These are phyloP conservation scores for Apiospora saccharicola DNA, from an alignment of 2,329 filamentous ascomycete genomes.

Conservation along the genomic window DNA sequence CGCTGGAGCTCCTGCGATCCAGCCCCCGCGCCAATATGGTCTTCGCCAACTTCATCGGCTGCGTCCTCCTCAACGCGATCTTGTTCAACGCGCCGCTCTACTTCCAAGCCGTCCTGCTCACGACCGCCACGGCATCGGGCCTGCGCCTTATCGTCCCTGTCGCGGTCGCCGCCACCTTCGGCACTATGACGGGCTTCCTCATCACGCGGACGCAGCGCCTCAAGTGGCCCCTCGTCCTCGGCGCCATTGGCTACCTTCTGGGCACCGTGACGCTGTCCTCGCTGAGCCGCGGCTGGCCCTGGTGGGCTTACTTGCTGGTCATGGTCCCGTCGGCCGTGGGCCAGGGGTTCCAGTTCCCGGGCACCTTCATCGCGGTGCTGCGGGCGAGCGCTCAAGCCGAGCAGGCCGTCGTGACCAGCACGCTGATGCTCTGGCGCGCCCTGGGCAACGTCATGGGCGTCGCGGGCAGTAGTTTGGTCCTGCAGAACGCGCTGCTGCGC, in stretches of 20 bases:
- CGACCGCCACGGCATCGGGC: conserved; percentile 74
- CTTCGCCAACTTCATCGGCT: conserved; percentile 60
- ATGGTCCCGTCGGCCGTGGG: conserved; percentile 65
- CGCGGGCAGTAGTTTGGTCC: conserved; percentile 71
- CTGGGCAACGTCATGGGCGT: conserved; percentile 79
- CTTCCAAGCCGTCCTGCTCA: conserved; percentile 78
- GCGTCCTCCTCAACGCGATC: conserved; percentile 62
- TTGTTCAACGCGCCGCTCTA: conserved; percentile 74
- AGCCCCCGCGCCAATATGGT: conserved; percentile 65
- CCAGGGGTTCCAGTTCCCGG: conserved; percentile 70
- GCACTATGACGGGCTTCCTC: conserved; percentile 66
- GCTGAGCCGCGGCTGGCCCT: conserved; percentile 59
- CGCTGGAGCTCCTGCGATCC: conserved; percentile 57
- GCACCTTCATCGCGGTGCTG: conserved; percentile 69
- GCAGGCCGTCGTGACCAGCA: conserved; percentile 74
- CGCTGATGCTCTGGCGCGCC: conserved; percentile 74
- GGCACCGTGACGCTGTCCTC: conserved; percentile 59
- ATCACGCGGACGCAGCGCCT: conserved; percentile 66
- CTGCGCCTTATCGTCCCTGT: conserved; percentile 73
- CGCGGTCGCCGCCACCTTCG: conserved; percentile 60
- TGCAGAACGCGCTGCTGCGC: conserved; percentile 73
- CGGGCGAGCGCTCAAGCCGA: conserved; percentile 65
- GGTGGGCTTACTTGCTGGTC: conserved; percentile 61
- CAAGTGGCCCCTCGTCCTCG: conserved; percentile 65
- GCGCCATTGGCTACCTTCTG: conserved; percentile 54